Evolutionary conservation across 1,284 basidiomycete species (phyloP).

Genomic region (Neotropicomus parvogracilis): DNA sequence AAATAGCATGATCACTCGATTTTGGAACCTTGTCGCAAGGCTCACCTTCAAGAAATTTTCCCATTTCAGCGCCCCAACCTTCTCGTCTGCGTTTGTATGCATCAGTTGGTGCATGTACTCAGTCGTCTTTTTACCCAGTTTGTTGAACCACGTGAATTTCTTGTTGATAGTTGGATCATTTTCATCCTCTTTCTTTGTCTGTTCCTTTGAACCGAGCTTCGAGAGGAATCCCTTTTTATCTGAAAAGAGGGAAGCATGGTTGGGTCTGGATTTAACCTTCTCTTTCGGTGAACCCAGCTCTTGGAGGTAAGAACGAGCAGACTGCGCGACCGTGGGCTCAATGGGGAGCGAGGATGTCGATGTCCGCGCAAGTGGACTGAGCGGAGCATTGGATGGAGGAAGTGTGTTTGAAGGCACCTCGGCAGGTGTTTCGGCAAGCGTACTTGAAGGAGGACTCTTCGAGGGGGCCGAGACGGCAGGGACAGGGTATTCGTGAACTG

Average conservation of each 20-base stretch:
- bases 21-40: neutral
- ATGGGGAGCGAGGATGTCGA: slow-evolving; percentile 48
- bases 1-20: slow-evolving; percentile 1
- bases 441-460: slow-evolving; percentile 17
- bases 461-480: slow-evolving; percentile 20
- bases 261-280: slow-evolving; percentile 67
- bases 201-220: slow-evolving; percentile 41
- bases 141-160: slow-evolving; percentile 53
- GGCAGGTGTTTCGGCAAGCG: slow-evolving; percentile 17
- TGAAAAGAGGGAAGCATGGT: slow-evolving; percentile 50
- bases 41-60: slow-evolving; percentile 58
- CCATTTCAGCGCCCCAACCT: slow-evolving; percentile 69
- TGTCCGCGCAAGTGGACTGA: slow-evolving; percentile 31
- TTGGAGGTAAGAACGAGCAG: slow-evolving; percentile 65
- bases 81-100: slow-evolving; percentile 52
- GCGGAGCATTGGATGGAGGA: slow-evolving; percentile 22
- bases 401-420: slow-evolving; percentile 18
- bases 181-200: slow-evolving; percentile 37
- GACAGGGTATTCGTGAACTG: slow-evolving; percentile 18
- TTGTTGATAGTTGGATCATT: slow-evolving; percentile 33
- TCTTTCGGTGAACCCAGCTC: slow-evolving; percentile 47
- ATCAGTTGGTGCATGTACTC: slow-evolving; percentile 63
- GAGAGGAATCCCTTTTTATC: slow-evolving; percentile 49
- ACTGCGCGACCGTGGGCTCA: slow-evolving; percentile 53
- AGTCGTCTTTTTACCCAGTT: slow-evolving; percentile 55